Conservation (phyloP, 441 rosid genomes). For the Gossypium gossypioides region DNA sequence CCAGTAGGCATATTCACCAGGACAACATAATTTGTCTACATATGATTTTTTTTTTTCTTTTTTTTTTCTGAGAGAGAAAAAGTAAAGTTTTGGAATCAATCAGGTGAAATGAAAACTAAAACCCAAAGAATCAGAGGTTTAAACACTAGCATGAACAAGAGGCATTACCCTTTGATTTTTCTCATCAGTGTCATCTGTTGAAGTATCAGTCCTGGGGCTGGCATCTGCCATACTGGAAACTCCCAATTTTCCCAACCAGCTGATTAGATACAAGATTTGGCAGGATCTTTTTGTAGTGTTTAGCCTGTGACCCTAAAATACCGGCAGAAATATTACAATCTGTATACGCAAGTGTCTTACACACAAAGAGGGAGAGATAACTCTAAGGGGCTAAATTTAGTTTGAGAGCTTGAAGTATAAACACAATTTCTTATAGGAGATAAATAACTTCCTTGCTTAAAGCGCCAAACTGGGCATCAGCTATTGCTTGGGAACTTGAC, state of each 20-base stretch:
- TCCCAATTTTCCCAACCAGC: conserved; percentile 45
- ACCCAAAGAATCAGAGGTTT: neutral
- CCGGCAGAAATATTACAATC: conserved; percentile 30
- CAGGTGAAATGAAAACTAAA: neutral
- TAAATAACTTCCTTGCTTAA: conserved; percentile 34
- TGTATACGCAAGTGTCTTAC: conserved; percentile 34
- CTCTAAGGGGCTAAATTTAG: conserved; percentile 15
- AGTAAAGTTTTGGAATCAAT: neutral
- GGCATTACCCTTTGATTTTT: conserved; percentile 58
- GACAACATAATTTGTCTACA: neutral
- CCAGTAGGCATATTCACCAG: neutral
- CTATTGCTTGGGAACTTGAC: conserved; percentile 34
- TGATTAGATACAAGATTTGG: conserved; percentile 24
- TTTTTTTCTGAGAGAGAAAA: neutral
- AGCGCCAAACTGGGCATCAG: conserved; percentile 36
- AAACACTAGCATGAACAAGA: conserved; percentile 11
- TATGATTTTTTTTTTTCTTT: neutral
- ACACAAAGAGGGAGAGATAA: neutral
- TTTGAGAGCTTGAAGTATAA: neutral
- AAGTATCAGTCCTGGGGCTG: conserved; percentile 67
- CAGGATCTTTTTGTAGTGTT: conserved; percentile 29
- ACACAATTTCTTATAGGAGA: neutral
- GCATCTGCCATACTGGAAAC: conserved; percentile 54
- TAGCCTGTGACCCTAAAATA: conserved; percentile 28
- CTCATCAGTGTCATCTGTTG: conserved; percentile 78